Percentiles rank a stretch among this genome's conserved stretches.
These are phyloP conservation scores for Dioscorea zingiberensis DNA, from an alignment of 106 monocot species.

Conservation along the genomic window DNA sequence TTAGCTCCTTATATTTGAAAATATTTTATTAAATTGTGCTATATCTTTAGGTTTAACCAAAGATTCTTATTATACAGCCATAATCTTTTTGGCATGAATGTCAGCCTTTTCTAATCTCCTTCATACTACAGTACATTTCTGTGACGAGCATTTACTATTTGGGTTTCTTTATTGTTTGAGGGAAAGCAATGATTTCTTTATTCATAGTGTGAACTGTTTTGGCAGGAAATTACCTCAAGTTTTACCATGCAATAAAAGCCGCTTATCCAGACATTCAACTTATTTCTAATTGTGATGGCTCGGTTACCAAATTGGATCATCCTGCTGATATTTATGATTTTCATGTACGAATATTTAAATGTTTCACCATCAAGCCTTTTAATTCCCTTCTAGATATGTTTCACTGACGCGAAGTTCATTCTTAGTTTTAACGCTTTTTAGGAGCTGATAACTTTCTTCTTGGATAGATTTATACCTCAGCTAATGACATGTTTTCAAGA, in stretches of 20 bases:
- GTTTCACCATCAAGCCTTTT: neutral
- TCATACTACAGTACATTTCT: too few species aligned
- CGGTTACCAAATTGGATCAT: slow-evolving; percentile 56
- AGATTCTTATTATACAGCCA: too few species aligned
- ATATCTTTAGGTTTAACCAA: too few species aligned
- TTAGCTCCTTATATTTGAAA: too few species aligned
- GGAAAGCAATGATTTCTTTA: neutral
- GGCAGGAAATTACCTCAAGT: slow-evolving; percentile 82
- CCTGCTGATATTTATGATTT: slow-evolving; percentile 75
- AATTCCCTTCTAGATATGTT: too few species aligned
- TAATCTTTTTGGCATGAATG: too few species aligned
- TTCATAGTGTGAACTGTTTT: neutral
- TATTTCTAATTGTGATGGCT: slow-evolving; percentile 90
- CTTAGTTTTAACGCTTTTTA: too few species aligned
- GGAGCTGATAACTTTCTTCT: neutral
- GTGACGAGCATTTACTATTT: neutral
- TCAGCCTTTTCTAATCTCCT: too few species aligned
- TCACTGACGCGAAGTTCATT: too few species aligned
- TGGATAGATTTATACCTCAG: slow-evolving; percentile 68
- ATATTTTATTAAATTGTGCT: too few species aligned
- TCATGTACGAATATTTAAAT: slow-evolving; percentile 57
- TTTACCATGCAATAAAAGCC: slow-evolving; percentile 65
- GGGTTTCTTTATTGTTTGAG: neutral
- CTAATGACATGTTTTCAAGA: slow-evolving; percentile 62
- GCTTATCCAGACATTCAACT: slow-evolving; percentile 81